Evolutionary conservation across 2,329 filamentous ascomycete genomes (phyloP), one percentile per base, ranked within the genome.

Genomic region (Cladosporium sp.): DNA sequence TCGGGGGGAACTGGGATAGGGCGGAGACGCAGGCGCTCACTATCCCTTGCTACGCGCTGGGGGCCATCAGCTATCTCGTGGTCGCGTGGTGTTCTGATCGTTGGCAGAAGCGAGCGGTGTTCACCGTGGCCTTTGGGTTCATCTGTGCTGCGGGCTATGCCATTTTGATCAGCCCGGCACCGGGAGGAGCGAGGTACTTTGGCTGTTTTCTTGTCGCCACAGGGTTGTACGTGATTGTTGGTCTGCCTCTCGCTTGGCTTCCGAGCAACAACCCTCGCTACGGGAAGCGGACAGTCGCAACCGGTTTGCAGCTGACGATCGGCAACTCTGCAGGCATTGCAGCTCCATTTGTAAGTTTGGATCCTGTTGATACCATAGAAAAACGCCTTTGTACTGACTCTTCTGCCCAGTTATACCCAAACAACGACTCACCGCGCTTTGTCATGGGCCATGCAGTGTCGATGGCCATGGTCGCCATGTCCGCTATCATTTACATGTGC

Each of bases 41-140:
- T 0, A 86, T 92, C 40, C 88, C 88, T 0, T 89, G 85, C 67
- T 91, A 91, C 64, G 80, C 82, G 5, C 66, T 89, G 3, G 88
- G 87, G 3, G 86, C 86, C 0, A 73, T 84, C 6, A 80, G 78
- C 0, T 91, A 89, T 64, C 79, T 91, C 64, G 56, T 74, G 8
- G 74, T 82, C 1, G 86, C 86, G 0, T 80, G 77, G 59, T 67
- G 86, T 39, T 88, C 84, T 3, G 88, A 92, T 63, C 75, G 77
- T 44, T 73, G 77, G 56, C 85, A 89, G 68, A 76, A 73, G 51
- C 79, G 88, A 34, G 86, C 79, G 0, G 56, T 87, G 0, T 87
- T 85, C 57, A 77, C 78, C 18, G 77, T 86, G 22, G 64, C 80
- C 8, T 85, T 88, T 57, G 82, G 80, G 7, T 58, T 72, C 1